Base-by-base conservation (phyloP, 164 flowering plant genomes). In the Stephania japonica region DNA sequence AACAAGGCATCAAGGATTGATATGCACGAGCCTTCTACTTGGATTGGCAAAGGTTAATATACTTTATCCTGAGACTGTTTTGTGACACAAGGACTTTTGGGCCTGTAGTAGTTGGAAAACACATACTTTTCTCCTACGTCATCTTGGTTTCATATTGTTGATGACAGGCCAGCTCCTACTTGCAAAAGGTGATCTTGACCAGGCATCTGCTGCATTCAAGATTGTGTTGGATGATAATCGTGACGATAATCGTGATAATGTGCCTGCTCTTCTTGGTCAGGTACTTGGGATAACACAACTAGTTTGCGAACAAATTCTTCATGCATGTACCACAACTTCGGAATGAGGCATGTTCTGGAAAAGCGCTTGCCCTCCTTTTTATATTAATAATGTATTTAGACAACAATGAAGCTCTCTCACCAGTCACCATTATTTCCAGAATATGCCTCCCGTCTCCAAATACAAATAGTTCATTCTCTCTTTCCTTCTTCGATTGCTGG, bases 261-360 rank as follows among this genome's bases (percentile, higher is more conserved):
- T 93, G 73, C 91, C 99, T 80, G 98, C 99, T 75, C 93, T 93
- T 76, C 91, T 96, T 78, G 98, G 99, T 75, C 98, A 96, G 97
- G 98, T 96, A 83, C 43, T 47, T 41, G 49, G 69, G 14, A 47
- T 69, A 78, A 42, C 26, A 26, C 72, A 19, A 67, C 64, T 38
- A 38, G 23, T 74, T 66, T 10, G 43, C 38, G 1, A 3, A 62
- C 44, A 53, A 53, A n/a, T 8, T 67, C 24, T 73, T 49, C 43
- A 19, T 32, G 42, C 21, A 8, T 27, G 16, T 26, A 10, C 6
- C 38, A 9, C 42, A 62, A 18, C 53, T 63, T 63, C 2, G 23
- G 66, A 63, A 25, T 49, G 49, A 14, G 3, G 41, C 42, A 13
- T 26, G 41, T 47, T 47, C 62, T 47, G 38, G 53, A 18, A 49